Conservation (phyloP, 805 yeast genomes). For the Teunomyces kruisii region DNA sequence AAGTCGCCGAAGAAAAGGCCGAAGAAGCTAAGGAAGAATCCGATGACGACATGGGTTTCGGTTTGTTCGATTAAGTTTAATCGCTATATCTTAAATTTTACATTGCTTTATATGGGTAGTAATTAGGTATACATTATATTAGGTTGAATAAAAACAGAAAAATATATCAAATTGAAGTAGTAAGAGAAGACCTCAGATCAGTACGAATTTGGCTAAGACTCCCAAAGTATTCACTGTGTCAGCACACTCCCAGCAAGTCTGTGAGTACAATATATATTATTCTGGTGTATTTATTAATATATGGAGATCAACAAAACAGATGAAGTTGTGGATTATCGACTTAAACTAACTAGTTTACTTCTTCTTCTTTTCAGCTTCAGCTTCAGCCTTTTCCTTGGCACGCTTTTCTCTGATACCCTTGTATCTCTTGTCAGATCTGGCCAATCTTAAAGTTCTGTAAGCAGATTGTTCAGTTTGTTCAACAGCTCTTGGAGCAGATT, state of each 20-base stretch:
- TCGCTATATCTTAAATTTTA: conserved; percentile 4
- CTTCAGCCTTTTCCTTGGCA: conserved; percentile 96
- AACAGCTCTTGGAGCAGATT: conserved; percentile 86
- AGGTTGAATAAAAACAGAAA: conserved; percentile 7
- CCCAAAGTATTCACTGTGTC: no score
- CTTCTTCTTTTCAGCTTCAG: conserved; percentile 97
- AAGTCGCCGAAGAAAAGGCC: conserved; percentile 24
- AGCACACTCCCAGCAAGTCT: no score
- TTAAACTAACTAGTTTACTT: conserved; percentile 37
- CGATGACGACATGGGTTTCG: conserved; percentile 46
- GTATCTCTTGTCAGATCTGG: conserved; percentile 92
- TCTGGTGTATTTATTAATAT: conserved; percentile 2
- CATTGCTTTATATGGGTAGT: conserved; percentile 1
- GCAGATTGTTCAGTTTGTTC: conserved; percentile 70
- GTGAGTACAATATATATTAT: conserved; percentile 2
- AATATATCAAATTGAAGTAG: background rate
- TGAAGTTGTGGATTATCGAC: conserved; percentile 1
- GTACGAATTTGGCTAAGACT: background rate
- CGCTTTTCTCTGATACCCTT: conserved; percentile 97
- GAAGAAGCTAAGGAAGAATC: conserved; percentile 36
- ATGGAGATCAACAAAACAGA: conserved; percentile 4
- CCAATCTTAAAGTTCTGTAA: conserved; percentile 91
- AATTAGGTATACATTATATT: background rate
- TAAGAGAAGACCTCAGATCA: background rate
- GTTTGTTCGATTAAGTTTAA: conserved; percentile 41